A percentile compares a stretch with the other conserved stretches of the same genome.
Conservation (phyloP, 352 stramenopile genomes). For the Paralagenidium karlingii region DNA sequence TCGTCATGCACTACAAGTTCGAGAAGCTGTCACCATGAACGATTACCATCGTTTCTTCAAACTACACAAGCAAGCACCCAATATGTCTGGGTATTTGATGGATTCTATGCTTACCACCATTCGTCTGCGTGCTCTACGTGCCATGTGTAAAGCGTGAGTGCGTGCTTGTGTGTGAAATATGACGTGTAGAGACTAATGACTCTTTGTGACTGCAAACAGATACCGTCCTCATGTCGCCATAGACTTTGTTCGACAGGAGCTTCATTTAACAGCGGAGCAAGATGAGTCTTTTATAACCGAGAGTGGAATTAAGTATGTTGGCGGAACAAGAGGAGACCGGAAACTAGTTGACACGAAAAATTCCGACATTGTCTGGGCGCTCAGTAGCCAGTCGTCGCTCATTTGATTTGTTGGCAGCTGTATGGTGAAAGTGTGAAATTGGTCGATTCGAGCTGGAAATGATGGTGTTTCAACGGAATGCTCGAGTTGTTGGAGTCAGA, state of each 20-base stretch:
- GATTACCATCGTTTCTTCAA: conserved; percentile 84
- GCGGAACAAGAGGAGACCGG: conserved; percentile 25
- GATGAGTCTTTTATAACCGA: conserved; percentile 65
- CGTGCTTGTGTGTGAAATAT: conserved; percentile 8
- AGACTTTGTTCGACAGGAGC: conserved; percentile 54
- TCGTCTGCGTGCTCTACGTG: conserved; percentile 62
- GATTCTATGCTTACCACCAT: conserved; percentile 75
- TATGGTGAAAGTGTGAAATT: too few relatives aligned
- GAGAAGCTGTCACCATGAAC: conserved; percentile 71
- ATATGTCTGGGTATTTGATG: conserved; percentile 87
- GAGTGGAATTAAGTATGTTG: conserved; percentile 53
- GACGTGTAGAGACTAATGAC: too few relatives aligned
- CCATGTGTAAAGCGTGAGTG: conserved; percentile 69
- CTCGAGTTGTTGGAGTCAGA: too few relatives aligned
- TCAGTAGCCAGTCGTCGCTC: conserved; percentile 70
- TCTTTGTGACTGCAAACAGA: conserved; percentile 17
- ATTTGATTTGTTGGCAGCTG: too few relatives aligned
- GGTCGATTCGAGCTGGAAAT: too few relatives aligned
- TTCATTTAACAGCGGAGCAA: conserved; percentile 59
- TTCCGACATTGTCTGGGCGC: conserved; percentile 74
- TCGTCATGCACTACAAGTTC: conserved; percentile 60
- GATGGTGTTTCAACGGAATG: too few relatives aligned
- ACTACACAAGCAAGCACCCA: conserved; percentile 74
- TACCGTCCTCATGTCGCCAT: conserved; percentile 65
- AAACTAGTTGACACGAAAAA: conserved; percentile 62